Evolutionary conservation across 106 monocot species (phyloP).

Genomic region (Xerophyta viscosa): DNA sequence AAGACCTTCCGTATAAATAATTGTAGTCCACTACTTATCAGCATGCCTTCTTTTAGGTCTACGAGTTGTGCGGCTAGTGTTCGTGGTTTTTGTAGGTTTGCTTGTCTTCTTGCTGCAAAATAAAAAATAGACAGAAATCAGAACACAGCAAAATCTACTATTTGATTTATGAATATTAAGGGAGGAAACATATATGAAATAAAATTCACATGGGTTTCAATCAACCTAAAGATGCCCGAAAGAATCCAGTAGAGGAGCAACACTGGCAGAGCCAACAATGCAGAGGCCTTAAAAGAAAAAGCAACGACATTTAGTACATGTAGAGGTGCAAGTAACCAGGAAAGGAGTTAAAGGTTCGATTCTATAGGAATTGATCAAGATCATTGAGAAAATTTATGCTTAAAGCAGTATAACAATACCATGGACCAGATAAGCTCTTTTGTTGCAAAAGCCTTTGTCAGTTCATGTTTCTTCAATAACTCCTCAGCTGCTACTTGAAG

Average conservation of each 20-base stretch:
- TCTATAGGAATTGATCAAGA: not conserved
- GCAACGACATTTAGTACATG: not conserved
- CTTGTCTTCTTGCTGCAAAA: constrained; percentile 22
- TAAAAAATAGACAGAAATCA: not conserved
- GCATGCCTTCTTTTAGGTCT: constrained; percentile 37
- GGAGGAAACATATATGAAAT: not conserved
- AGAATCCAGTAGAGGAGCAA: constrained; percentile 31
- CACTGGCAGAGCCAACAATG: constrained; percentile 44
- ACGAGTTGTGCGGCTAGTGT: constrained; percentile 14
- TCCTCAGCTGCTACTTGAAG: constrained; percentile 20
- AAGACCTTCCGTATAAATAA: constrained; percentile 2
- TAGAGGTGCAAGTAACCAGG: not conserved
- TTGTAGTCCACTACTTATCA: constrained; percentile 26
- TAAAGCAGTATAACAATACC: constrained; percentile 4
- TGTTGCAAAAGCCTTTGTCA: constrained; percentile 38
- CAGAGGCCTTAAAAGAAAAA: constrained; percentile 33
- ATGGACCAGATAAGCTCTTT: constrained; percentile 44
- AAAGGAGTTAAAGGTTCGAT: not conserved
- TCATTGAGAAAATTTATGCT: not conserved
- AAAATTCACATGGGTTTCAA: not conserved
- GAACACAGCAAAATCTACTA: too few species aligned
- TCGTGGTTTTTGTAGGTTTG: constrained; percentile 1
- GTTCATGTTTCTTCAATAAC: constrained; percentile 23
- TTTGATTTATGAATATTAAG: too few species aligned
- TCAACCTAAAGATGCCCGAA: constrained; percentile 25